These are phyloP conservation scores for Botrytis byssoidea DNA, from an alignment of 2,329 filamentous ascomycete species.

Conservation along the genomic window DNA sequence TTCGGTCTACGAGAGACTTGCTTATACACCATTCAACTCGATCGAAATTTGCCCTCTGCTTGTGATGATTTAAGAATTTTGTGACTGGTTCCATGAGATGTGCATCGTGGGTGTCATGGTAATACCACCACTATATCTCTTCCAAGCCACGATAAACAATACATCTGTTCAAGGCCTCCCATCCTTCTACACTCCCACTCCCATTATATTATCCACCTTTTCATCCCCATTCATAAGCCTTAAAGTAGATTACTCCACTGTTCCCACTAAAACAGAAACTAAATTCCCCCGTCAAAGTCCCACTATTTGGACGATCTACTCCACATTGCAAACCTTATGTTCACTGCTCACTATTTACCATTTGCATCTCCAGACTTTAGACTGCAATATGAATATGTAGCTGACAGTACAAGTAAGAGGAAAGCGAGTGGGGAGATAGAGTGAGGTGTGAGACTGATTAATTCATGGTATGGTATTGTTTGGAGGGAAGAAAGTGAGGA, in stretches of 20 bases:
- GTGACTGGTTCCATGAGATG: background rate
- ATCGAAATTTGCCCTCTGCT: background rate
- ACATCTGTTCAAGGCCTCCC: no score
- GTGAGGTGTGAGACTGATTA: background rate
- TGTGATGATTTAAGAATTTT: background rate
- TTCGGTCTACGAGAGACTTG: background rate
- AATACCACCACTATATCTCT: background rate
- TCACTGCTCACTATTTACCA: accelerated
- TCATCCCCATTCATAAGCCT: background rate
- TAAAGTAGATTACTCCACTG: background rate
- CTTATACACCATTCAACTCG: background rate
- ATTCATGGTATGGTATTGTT: background rate
- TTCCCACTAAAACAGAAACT: background rate
- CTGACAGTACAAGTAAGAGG: background rate
- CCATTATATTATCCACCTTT: background rate
- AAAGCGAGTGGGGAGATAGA: background rate
- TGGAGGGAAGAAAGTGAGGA: background rate
- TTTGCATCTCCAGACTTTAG: background rate
- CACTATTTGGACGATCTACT: background rate
- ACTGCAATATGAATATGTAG: background rate
- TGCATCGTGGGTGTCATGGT: background rate
- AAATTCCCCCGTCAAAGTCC: background rate
- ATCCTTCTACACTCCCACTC: background rate
- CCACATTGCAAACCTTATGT: background rate
- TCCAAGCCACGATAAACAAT: background rate